These are phyloP conservation scores for Melanomma pulvis-pyrius DNA, from an alignment of 495 filamentous ascomycete genomes.

Conservation along the genomic window DNA sequence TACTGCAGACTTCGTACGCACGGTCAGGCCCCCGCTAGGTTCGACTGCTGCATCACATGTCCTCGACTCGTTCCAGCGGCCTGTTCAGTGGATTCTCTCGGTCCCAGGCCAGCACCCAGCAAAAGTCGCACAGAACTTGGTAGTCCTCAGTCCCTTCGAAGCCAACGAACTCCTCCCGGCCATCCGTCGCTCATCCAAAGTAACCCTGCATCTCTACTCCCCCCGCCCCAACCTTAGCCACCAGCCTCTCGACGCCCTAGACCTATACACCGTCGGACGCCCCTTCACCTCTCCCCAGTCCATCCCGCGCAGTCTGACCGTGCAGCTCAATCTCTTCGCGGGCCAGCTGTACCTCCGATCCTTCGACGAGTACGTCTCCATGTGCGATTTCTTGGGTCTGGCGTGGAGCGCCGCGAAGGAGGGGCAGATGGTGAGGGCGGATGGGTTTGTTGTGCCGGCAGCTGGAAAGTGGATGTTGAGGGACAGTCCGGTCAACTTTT, in stretches of 20 bases:
- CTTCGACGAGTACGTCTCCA: constrained; percentile 55
- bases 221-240: constrained; percentile 51
- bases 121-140: constrained; percentile 41
- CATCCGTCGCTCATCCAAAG: constrained; percentile 43
- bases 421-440: constrained; percentile 41
- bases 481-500: constrained; percentile 58
- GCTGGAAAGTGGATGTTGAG: constrained; percentile 31
- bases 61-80: constrained; percentile 58
- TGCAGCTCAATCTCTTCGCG: constrained; percentile 62
- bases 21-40: constrained; percentile 43
- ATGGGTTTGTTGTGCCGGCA: constrained; percentile 51
- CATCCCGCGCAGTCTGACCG: background rate
- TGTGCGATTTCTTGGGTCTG: constrained; percentile 60
- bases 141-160: constrained; percentile 67
- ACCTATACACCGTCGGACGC: constrained; percentile 20
- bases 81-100: constrained; percentile 63
- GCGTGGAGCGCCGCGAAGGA: constrained; percentile 32
- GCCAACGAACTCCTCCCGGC: constrained; percentile 55
- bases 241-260: constrained; percentile 9
- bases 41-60: constrained; percentile 5
- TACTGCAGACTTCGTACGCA: constrained; percentile 60
- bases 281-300: background rate
- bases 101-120: background rate
- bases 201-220: constrained; percentile 61
- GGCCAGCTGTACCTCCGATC: constrained; percentile 65